These are phyloP conservation scores for Ceratobasidium sp. DNA, from an alignment of 1,284 basidiomycete species.

Conservation along the genomic window DNA sequence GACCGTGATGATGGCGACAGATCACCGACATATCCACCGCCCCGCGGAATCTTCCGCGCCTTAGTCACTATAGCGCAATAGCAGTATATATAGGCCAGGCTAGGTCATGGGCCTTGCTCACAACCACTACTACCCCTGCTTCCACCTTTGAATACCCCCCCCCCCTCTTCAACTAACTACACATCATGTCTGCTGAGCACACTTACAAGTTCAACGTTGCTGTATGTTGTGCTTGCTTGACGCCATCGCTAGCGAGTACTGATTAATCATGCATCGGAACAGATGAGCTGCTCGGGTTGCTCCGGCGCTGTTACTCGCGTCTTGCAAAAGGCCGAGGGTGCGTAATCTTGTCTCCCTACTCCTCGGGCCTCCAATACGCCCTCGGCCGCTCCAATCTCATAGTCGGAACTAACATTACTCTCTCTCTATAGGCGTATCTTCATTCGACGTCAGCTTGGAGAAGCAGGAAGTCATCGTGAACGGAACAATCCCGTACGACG, in stretches of 20 bases:
- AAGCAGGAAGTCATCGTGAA: conserved; percentile 80
- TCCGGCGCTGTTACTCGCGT: conserved; percentile 83
- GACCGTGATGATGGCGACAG: conserved; percentile 37
- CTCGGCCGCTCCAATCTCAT: not conserved
- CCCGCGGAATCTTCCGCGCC: conserved; percentile 18
- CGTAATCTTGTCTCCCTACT: not conserved
- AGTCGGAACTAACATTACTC: not conserved
- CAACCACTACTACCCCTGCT: too few relatives aligned
- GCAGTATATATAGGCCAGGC: conserved; percentile 1
- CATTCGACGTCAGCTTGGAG: conserved; percentile 74
- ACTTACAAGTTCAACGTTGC: conserved; percentile 39
- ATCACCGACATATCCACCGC: conserved; percentile 35
- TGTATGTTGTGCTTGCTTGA: conserved; percentile 11
- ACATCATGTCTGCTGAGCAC: conserved; percentile 23
- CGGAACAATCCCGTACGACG: conserved; percentile 73
- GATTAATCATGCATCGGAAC: conserved; percentile 34
- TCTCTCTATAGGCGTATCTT: conserved; percentile 63
- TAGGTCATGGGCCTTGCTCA: not conserved
- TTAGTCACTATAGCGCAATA: too few relatives aligned
- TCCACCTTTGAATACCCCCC: too few relatives aligned
- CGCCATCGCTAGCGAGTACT: not conserved
- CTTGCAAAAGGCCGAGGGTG: conserved; percentile 56
- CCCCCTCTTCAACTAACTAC: not conserved
- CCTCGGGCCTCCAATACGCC: not conserved
- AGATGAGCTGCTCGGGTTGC: conserved; percentile 90